Evolutionary conservation across 306 rosid genomes (phyloP).

Genomic region (Coriaria nepalensis): DNA sequence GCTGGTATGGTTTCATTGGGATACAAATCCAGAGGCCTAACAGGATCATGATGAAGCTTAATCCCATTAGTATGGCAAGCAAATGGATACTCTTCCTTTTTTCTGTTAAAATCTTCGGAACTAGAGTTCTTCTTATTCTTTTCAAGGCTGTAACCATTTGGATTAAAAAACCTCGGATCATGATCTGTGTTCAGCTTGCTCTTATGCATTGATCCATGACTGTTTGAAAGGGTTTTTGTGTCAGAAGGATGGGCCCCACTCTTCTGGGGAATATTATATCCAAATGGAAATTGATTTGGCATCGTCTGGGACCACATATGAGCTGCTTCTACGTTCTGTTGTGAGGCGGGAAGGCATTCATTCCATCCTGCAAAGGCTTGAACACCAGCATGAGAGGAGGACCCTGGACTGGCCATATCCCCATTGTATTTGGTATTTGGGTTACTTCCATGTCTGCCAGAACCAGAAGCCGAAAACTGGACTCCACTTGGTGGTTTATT

Average conservation of each 20-base stretch:
- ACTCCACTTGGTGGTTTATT: conserved; percentile 40
- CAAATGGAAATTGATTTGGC: conserved; percentile 28
- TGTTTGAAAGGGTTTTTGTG: conserved; percentile 25
- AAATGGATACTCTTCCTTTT: conserved; percentile 41
- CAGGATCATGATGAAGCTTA: conserved; percentile 40
- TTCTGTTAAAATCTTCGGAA: conserved; percentile 39
- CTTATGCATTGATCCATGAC: conserved; percentile 32
- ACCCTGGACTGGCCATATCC: conserved; percentile 29
- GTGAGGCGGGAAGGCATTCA: conserved; percentile 35
- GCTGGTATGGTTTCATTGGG: conserved; percentile 89
- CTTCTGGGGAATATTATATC: conserved; percentile 34
- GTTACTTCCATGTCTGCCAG: conserved; percentile 37
- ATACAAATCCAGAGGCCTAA: conserved; percentile 63
- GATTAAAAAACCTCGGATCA: conserved; percentile 36
- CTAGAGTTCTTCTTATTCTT: conserved; percentile 35
- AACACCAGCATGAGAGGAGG: conserved; percentile 29
- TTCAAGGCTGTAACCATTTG: conserved; percentile 33
- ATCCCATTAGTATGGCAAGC: conserved; percentile 35
- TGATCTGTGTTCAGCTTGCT: conserved; percentile 34
- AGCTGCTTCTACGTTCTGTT: conserved; percentile 44
- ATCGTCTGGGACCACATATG: conserved; percentile 46
- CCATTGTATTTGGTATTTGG: conserved; percentile 39
- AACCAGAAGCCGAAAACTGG: conserved; percentile 38
- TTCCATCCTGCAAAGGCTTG: conserved; percentile 43
- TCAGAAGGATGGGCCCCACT: conserved; percentile 38